Base-by-base conservation (phyloP, 352 stramenopile species). In the Peronospora belbahrii region DNA sequence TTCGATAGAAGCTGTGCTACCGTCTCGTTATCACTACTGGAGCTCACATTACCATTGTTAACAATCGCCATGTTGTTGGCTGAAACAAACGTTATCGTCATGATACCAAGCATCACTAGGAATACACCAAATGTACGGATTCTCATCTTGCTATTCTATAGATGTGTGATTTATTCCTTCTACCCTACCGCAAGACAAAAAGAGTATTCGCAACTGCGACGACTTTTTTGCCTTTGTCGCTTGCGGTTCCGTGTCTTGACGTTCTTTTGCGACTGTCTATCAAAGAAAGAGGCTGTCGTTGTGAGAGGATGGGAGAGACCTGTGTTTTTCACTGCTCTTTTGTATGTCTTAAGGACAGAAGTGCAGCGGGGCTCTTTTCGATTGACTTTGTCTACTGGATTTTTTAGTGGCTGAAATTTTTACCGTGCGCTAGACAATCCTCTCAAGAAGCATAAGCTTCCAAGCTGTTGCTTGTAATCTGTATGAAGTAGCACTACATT, bases 201-300 rank as follows among this genome's bases (percentile, higher is more conserved):
- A 18, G 15, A 10, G 1, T 19, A 19, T 23, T 9, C 14, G 3
- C 32, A 23, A 3, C 6, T 38, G 32, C 32, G 3, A 17, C n/a
- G n/a, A 17, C 13, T 14, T 19, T 8, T n/a, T n/a, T n/a, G n/a
- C 17, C 13, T 6, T 17, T 19, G 30, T 36, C 30, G 15, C 13
- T 6, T 4, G 17, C 10, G 36, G 11, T 48, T 46, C 51, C 20
- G 45, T 50, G 32, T 36, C 46, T 17, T 23, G 15, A 46, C 28
- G 53, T 56, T 56, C 47, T 52, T 62, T 56, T 62, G 41, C 40
- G 40, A 56, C 53, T 62, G 46, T 56, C 53, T 62, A 43, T 51
- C 47, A 48, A 48, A 38, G 40, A 15, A 19, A 48, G 28, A 18
- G 25, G 30, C 36, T 47, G 38, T 55, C 13, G 6, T n/a, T n/a